These are phyloP conservation scores for Colletotrichum noveboracense DNA, from an alignment of 2,329 filamentous ascomycete genomes.

Conservation along the genomic window DNA sequence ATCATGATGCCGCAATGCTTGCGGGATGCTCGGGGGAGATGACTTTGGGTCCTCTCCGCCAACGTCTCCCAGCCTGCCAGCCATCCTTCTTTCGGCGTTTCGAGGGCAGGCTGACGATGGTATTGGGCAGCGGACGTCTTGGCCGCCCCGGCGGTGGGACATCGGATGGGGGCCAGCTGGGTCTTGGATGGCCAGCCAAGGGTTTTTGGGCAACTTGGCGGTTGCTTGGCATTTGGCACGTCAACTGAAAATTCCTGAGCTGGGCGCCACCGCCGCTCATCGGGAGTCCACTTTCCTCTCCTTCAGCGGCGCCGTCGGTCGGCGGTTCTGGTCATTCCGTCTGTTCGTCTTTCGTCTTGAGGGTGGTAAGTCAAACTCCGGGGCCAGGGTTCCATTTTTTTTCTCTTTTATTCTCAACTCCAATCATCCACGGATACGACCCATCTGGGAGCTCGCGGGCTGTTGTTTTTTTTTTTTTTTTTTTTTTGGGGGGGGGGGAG, in stretches of 20 bases:
- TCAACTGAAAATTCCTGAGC: neutral
- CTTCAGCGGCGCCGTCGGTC: constrained; percentile 2
- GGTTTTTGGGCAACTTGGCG: constrained; percentile 7
- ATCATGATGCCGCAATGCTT: neutral
- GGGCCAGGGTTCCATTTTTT: neutral
- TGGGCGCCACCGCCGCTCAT: neutral
- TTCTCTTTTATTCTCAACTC: neutral
- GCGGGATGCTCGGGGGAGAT: neutral
- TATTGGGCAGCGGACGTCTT: constrained; percentile 18
- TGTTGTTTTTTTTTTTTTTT: no score
- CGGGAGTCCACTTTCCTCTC: constrained; percentile 17
- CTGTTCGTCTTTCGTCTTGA: neutral
- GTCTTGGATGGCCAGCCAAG: constrained; percentile 6
- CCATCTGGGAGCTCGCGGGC: neutral
- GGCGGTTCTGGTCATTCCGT: neutral
- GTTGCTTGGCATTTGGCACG: neutral
- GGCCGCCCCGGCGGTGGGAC: constrained; percentile 9
- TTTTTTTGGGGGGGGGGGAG: no score
- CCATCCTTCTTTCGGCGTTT: neutral
- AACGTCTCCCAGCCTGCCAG: neutral
- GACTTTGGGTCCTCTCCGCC: neutral
- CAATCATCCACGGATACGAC: neutral
- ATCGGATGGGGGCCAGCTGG: neutral
- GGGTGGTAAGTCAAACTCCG: neutral
- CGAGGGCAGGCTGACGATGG: neutral